Percentiles rank a stretch among this genome's conserved stretches.
phyloP scores from a whole-genome alignment of 306 rosid genomes.

The Inga oerstediana region DNA sequence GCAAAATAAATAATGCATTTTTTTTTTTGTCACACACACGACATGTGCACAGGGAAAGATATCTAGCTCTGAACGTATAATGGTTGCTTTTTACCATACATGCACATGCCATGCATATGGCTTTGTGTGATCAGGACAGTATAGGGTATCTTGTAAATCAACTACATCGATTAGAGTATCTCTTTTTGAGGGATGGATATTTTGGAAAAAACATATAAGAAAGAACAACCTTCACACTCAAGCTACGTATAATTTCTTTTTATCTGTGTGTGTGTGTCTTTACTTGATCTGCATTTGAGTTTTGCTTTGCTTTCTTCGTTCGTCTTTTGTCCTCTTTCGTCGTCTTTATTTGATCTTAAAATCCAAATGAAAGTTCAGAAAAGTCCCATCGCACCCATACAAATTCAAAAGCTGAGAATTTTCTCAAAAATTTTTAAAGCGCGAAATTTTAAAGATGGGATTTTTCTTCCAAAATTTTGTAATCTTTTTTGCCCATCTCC shows the following conservation, averaged over 20 bases:
- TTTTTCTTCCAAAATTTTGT: constrained; percentile 7
- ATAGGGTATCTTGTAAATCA: constrained; percentile 29
- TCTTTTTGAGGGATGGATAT: constrained; percentile 32
- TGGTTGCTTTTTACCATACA: not conserved
- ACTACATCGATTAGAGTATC: constrained; percentile 32
- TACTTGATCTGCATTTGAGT: constrained; percentile 20
- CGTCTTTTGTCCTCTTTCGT: constrained; percentile 27
- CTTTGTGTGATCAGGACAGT: constrained; percentile 13
- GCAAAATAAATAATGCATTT: constrained; percentile 3
- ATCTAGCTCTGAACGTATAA: not conserved
- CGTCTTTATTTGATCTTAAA: constrained; percentile 28
- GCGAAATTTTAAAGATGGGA: constrained; percentile 16
- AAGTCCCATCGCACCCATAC: constrained; percentile 39
- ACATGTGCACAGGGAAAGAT: constrained; percentile 23
- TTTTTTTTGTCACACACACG: not conserved
- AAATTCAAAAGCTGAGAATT: constrained; percentile 43
- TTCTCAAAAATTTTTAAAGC: constrained; percentile 36
- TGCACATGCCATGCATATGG: constrained; percentile 6
- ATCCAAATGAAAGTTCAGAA: constrained; percentile 45
- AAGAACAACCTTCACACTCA: constrained; percentile 54
- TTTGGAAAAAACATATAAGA: not conserved
- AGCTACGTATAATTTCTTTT: constrained; percentile 44
- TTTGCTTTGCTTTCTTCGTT: constrained; percentile 31
- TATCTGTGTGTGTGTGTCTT: not conserved
- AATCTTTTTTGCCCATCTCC: constrained; percentile 22